phyloP scores from a whole-genome alignment of 192 early-diverging fungal genomes.

The Podila epigama region DNA sequence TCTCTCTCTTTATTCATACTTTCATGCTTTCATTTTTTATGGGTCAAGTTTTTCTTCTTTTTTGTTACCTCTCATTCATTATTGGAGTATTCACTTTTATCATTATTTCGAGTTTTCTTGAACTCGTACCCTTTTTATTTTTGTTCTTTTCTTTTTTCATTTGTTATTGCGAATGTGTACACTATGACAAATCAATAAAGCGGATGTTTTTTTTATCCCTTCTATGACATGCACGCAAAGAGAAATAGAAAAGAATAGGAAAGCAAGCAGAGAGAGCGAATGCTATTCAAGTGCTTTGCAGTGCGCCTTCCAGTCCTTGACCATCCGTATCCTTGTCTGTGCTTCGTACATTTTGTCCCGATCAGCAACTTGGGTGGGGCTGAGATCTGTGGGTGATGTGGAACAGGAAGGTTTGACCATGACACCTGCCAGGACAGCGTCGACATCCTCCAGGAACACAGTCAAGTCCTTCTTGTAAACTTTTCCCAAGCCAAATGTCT shows the following conservation, averaged over 20 bases:
- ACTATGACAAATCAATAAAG: too few relatives aligned
- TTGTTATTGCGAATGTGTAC: too few relatives aligned
- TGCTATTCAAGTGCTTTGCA: background rate
- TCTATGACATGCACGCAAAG: too few relatives aligned
- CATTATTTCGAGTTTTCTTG: too few relatives aligned
- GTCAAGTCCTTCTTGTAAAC: constrained; percentile 48
- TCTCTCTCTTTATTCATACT: too few relatives aligned
- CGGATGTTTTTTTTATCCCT: too few relatives aligned
- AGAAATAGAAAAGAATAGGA: background rate
- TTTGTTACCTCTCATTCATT: too few relatives aligned
- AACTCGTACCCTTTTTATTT: too few relatives aligned
- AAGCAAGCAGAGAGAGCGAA: background rate
- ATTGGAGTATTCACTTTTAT: too few relatives aligned
- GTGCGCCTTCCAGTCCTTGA: background rate
- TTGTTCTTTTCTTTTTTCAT: too few relatives aligned
- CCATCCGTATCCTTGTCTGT: background rate
- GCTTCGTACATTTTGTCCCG: background rate
- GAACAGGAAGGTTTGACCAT: constrained; percentile 1
- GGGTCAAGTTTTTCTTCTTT: background rate
- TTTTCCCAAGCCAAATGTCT: constrained; percentile 39
- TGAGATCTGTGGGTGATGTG: background rate
- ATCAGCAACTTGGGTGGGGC: background rate
- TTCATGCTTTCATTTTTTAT: background rate
- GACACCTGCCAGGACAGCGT: constrained; percentile 16
- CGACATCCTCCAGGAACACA: constrained; percentile 23